Evolutionary conservation across 768 basidiomycete genomes (phyloP).

Genomic region (Agrocybe pediades): DNA sequence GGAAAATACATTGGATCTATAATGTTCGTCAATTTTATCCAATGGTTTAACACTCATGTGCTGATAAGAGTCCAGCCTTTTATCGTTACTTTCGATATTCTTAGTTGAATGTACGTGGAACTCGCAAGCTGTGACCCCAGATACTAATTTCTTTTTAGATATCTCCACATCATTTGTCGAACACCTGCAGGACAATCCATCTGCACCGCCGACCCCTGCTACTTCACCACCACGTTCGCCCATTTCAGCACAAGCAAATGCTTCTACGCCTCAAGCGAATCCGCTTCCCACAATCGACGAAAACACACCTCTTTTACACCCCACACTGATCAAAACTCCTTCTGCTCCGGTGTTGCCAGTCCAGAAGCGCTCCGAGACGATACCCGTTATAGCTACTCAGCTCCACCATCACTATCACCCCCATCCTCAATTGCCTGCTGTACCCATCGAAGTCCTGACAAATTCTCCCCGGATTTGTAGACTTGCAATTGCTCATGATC

Average conservation of each 20-base stretch:
- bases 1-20: slow-evolving; percentile 69
- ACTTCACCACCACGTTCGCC: slow-evolving; percentile 26
- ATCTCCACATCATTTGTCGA: slow-evolving; percentile 77
- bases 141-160: slow-evolving; percentile 40
- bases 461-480: slow-evolving; percentile 32
- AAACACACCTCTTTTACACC: slow-evolving; percentile 4
- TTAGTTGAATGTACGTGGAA: slow-evolving; percentile 73
- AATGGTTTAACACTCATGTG: not conserved
- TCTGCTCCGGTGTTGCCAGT: not conserved
- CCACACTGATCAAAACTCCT: not conserved
- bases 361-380: not conserved
- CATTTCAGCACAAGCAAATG: not conserved
- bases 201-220: slow-evolving; percentile 44
- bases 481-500: slow-evolving; percentile 21
- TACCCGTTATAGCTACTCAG: slow-evolving; percentile 8
- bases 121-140: not conserved
- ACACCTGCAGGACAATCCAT: slow-evolving; percentile 62
- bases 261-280: not conserved
- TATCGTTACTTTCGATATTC: slow-evolving; percentile 71
- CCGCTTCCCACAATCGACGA: not conserved
- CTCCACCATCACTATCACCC: slow-evolving; percentile 10
- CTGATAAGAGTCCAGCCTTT: not conserved
- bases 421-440: slow-evolving; percentile 7
- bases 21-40: slow-evolving; percentile 52
- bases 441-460: slow-evolving; percentile 29